Base-by-base conservation (phyloP, 2,329 filamentous ascomycete species). In the Exophiala spinifera region DNA sequence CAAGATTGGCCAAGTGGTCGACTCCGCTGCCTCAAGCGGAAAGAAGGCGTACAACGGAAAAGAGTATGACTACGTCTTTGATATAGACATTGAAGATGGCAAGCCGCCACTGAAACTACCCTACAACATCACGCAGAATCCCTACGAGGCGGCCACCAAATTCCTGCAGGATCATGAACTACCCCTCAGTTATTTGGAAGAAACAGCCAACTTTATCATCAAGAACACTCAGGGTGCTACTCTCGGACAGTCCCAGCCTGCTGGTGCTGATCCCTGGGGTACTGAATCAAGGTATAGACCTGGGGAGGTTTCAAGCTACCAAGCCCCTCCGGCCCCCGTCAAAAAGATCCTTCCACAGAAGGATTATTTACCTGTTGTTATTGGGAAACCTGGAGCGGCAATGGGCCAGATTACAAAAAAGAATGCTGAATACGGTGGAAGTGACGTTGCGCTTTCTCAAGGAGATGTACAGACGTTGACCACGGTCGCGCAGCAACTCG, bases 1-100 rank as follows among this genome's bases (percentile, higher is more conserved):
- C 53, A 87, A 87, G 59, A 87, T 97, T 7, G 94, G 94, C n/a
- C 95, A 91, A 0, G 91, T 99, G 0, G 94, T 97, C 10, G 90
- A 95, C 64, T 84, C 90, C 3, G 88, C 87, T 4, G 90, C 87
- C 34, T 95, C 90, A 67, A 89, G 85, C 61, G 88, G 89, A 10
- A 84, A 84, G 55, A 91, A 84, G 6, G 79, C 85, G 54, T 87
- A 92, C 67, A 78, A 88, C 1, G 92, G 92, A 28, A 83, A 95
- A 67, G 88, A 92, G 57, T 99, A 95, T 69, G 94, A 99, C 68
- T 96, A 87, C 65, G 91, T 99, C 7, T 97, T 97, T 63, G 91
- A 96, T 66, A 91, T 96, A 21, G 91, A 96, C 64, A 95, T 96
- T 59, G 89, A 96, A 69, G 92, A 96, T 65, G 92, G 91, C 49